phyloP scores from a whole-genome alignment of 2,329 filamentous ascomycete genomes.

The Boeremia lycopersici region DNA sequence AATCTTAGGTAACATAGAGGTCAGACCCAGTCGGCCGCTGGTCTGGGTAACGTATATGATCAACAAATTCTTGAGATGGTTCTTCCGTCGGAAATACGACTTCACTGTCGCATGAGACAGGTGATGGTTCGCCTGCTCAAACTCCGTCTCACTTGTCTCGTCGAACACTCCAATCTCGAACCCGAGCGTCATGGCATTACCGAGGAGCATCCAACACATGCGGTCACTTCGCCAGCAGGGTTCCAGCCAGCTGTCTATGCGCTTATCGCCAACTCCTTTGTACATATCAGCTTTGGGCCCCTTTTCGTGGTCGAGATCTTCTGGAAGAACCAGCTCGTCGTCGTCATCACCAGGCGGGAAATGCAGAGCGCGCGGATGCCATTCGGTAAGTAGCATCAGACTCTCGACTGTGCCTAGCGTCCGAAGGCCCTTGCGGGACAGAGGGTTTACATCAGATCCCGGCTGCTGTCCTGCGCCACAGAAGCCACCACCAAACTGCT shows the following conservation, averaged over 20 bases:
- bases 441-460: constrained; percentile 69
- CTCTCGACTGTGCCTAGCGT: constrained; percentile 95
- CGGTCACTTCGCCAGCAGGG: constrained; percentile 89
- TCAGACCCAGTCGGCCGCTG: constrained; percentile 89
- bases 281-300: constrained; percentile 45
- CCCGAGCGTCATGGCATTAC: constrained; percentile 84
- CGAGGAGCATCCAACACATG: constrained; percentile 98
- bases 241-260: constrained; percentile 95
- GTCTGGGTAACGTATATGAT: constrained; percentile 92
- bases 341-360: constrained; percentile 78
- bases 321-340: constrained; percentile 68
- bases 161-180: constrained; percentile 97
- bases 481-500: constrained; percentile 90
- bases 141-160: constrained; percentile 74
- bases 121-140: constrained; percentile 49
- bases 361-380: constrained; percentile 93
- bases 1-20: constrained; percentile 80
- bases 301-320: constrained; percentile 66
- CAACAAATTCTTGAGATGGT: constrained; percentile 82
- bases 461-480: constrained; percentile 72
- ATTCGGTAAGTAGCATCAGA: constrained; percentile 91
- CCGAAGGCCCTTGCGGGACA: constrained; percentile 70
- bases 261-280: constrained; percentile 75
- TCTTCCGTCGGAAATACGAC: constrained; percentile 75
- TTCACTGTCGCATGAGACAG: constrained; percentile 66